phyloP scores from a whole-genome alignment of 352 stramenopile species.

The Peronospora belbahrii region DNA sequence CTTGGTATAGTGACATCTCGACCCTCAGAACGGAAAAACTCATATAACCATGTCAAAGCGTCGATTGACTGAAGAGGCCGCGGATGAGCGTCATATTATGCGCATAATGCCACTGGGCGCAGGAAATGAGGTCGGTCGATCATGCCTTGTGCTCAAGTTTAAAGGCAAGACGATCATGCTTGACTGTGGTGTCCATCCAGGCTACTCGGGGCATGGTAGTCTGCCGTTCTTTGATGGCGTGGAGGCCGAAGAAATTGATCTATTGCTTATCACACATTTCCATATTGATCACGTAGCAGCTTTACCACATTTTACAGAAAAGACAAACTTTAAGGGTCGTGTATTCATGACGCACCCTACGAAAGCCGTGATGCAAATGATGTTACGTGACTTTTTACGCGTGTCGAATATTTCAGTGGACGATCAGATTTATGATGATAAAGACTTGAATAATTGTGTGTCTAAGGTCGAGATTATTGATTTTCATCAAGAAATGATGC shows the following conservation, averaged over 20 bases:
- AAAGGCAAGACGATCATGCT: slow-evolving; percentile 98
- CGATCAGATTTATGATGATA: slow-evolving; percentile 90
- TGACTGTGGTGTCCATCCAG: slow-evolving; percentile 85
- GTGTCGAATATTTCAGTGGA: slow-evolving; percentile 92
- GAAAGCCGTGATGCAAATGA: slow-evolving; percentile 97
- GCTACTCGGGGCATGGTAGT: slow-evolving; percentile 94
- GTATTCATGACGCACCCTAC: slow-evolving; percentile 99
- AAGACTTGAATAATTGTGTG: slow-evolving; percentile 95
- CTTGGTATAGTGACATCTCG: background rate
- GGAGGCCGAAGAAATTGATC: slow-evolving; percentile 91
- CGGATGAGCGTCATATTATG: slow-evolving; percentile 87
- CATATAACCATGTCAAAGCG: slow-evolving; percentile 56
- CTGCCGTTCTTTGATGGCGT: slow-evolving; percentile 98
- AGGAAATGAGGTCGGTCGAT: slow-evolving; percentile 98
- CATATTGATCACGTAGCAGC: slow-evolving; percentile 99
- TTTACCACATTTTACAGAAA: slow-evolving; percentile 98
- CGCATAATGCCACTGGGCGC: slow-evolving; percentile 93
- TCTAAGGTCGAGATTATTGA: slow-evolving; percentile 98
- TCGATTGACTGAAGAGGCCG: slow-evolving; percentile 56
- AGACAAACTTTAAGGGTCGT: slow-evolving; percentile 94
- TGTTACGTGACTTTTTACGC: slow-evolving; percentile 95
- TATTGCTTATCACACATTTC: slow-evolving; percentile 99
- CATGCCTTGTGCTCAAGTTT: slow-evolving; percentile 99
- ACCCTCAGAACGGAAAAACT: background rate
- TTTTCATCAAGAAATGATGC: slow-evolving; percentile 95